These are phyloP conservation scores for Leptographium wingfieldii DNA, from an alignment of 2,329 filamentous ascomycete species.

Conservation along the genomic window DNA sequence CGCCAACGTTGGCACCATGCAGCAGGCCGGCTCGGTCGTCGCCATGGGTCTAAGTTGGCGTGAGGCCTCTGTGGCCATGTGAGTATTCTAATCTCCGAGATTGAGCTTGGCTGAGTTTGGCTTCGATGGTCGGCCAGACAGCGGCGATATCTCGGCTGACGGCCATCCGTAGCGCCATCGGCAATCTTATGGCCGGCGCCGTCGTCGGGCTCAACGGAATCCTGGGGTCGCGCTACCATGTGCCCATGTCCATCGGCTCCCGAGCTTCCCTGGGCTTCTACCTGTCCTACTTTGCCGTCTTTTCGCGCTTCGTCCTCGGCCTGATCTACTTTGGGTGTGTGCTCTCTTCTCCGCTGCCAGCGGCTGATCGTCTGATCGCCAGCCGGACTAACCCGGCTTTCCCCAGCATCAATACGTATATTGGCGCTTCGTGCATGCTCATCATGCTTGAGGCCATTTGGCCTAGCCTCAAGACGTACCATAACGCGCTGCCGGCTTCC, in stretches of 20 bases:
- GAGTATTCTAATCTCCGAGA: not conserved
- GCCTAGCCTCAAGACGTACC: constrained; percentile 26
- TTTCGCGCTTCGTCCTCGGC: constrained; percentile 20
- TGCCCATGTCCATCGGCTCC: constrained; percentile 24
- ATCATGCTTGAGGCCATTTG: constrained; percentile 26
- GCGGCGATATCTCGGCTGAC: not conserved
- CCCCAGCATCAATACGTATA: constrained; percentile 15
- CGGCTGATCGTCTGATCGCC: too few species aligned
- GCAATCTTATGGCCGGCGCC: constrained; percentile 16
- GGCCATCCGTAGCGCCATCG: constrained; percentile 6
- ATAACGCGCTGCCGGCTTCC: constrained; percentile 25
- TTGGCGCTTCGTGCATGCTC: constrained; percentile 8
- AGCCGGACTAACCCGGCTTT: too few species aligned
- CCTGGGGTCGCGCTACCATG: constrained; percentile 23
- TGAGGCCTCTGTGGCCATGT: constrained; percentile 14
- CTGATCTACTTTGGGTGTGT: constrained; percentile 21
- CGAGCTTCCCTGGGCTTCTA: constrained; percentile 25
- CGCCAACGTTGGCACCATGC: constrained; percentile 15
- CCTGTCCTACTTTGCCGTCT: constrained; percentile 19
- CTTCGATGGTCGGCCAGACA: not conserved
- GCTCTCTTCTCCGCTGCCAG: too few species aligned
- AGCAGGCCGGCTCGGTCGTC: constrained; percentile 14
- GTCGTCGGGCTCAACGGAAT: constrained; percentile 26
- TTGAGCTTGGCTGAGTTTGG: too few species aligned
- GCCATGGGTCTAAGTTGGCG: constrained; percentile 15